Conservation (phyloP, 164 flowering plant species). For the Sedum album region DNA sequence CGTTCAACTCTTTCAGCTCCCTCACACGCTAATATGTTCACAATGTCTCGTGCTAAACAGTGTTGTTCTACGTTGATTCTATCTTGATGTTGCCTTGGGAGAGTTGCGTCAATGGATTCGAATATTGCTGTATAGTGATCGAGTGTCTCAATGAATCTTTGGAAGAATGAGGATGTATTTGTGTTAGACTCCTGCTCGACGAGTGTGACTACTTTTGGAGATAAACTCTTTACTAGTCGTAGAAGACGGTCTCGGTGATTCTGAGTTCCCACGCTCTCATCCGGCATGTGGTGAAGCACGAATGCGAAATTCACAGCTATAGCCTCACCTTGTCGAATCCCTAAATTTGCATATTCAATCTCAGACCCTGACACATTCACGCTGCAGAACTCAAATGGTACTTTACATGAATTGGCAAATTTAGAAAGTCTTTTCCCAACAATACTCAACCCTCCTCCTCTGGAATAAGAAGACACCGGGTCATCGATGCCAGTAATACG, state of each 20-base stretch:
- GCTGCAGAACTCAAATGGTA: conserved; percentile 64
- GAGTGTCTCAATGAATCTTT: conserved; percentile 53
- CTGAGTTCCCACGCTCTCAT: conserved; percentile 53
- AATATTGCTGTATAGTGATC: conserved; percentile 51
- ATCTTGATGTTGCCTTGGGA: conserved; percentile 55
- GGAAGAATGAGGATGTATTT: conserved; percentile 53
- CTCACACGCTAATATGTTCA: conserved; percentile 73
- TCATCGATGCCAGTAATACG: conserved; percentile 77
- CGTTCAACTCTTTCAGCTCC: conserved; percentile 73
- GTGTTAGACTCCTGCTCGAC: conserved; percentile 73
- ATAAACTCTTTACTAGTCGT: conserved; percentile 56
- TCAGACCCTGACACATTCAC: conserved; percentile 35
- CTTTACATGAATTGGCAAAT: conserved; percentile 49
- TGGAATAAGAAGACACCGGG: conserved; percentile 44
- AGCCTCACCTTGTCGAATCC: conserved; percentile 49
- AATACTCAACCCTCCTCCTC: conserved; percentile 58
- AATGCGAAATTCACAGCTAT: conserved; percentile 69
- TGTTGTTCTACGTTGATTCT: conserved; percentile 75
- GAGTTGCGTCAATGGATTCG: conserved; percentile 57
- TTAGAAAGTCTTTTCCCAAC: conserved; percentile 52
- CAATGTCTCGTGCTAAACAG: conserved; percentile 67
- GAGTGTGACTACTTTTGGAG: conserved; percentile 73
- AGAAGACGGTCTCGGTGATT: conserved; percentile 66
- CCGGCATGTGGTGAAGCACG: conserved; percentile 71
- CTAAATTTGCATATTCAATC: conserved; percentile 34